Base-by-base conservation (phyloP, 495 filamentous ascomycete genomes). In the Penicillium goetzii region DNA sequence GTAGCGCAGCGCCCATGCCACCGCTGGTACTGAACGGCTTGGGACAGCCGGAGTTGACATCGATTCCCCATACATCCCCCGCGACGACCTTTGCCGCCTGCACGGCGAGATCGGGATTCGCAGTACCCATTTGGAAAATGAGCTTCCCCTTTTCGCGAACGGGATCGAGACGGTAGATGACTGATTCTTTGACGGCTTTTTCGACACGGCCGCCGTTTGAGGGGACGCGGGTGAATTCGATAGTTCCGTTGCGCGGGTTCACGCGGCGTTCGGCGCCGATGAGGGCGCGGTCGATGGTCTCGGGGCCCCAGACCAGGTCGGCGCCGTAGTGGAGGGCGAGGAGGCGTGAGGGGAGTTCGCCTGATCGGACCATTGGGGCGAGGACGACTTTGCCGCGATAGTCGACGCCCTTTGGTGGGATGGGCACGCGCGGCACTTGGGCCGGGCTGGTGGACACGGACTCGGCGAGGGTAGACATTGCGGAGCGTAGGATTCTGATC, bases 261-360 rank as follows among this genome's bases (percentile, higher is more conserved):
- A 88, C 75, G 59, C 86, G 88, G 51, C 92, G 85, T 2, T 80
- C 86, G 19, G 92, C 89, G 60, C 95, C 96, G 69, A 97, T 96
- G 66, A 99, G 85, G 47, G 93, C 85, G 70, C 85, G 86, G 73
- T 98, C 95, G 62, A 99, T 88, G 2, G 92, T 97, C 77, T 99
- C 95, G 8, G 95, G 95, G 11, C 93, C 94, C 95, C 94, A 99
- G 61, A 98, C 95, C 15, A 98, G 84, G 72, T 98, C 95, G 47
- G 96, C 96, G 51, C 95, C 95, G 72, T 99, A 98, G 68, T 96
- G 88, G 21, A 99, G 85, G 8, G 95, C 90, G 4, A 93, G 73
- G 1, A 99, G 84, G 17, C 95, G 88, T 10, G 90, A 92, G 5
- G 96, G 96, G 19, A 97, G 81, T 79, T 99, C 95, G 66, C 96